Evolutionary conservation across 2,329 filamentous ascomycete genomes (phyloP).

Genomic region (Decorospora gaudefroyi): DNA sequence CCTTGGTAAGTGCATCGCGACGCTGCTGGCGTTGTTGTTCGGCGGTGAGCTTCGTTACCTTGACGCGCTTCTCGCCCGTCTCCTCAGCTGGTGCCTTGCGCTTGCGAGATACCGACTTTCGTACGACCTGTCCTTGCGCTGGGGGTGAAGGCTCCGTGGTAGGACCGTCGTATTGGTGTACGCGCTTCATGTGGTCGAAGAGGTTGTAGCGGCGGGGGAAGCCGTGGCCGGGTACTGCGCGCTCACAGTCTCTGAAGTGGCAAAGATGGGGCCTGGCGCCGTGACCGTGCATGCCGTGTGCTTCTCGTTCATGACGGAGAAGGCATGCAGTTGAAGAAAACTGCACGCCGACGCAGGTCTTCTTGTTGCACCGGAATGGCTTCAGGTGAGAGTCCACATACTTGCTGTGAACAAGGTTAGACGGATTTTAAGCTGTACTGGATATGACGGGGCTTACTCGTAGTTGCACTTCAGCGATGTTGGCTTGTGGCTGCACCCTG

Average conservation of each 20-base stretch:
- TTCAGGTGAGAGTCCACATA: conserved; percentile 96
- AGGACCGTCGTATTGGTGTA: conserved; percentile 66
- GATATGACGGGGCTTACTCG: conserved; percentile 67
- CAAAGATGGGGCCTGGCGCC: conserved; percentile 91
- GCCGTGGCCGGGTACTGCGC: conserved; percentile 78
- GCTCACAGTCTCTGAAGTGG: conserved; percentile 84
- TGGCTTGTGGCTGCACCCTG: conserved; percentile 83
- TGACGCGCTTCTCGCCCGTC: conserved; percentile 41
- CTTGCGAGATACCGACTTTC: conserved; percentile 41
- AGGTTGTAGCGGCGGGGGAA: conserved; percentile 97
- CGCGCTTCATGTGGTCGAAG: conserved; percentile 94
- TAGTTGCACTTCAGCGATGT: conserved; percentile 99
- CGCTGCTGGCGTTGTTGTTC: conserved; percentile 43
- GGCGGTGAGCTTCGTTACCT: conserved; percentile 36
- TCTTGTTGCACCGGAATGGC: conserved; percentile 91
- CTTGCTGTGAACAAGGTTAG: conserved; percentile 65
- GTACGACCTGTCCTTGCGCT: conserved; percentile 29
- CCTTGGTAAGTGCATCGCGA: conserved; percentile 37
- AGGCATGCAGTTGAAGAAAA: conserved; percentile 96
- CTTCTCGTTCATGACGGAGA: conserved; percentile 92
- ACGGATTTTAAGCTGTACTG: conserved; percentile 21
- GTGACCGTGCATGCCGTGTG: conserved; percentile 93
- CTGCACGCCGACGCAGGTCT: conserved; percentile 78
- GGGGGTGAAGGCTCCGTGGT: conserved; percentile 42
- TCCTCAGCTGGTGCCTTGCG: conserved; percentile 44